Evolutionary conservation across 139 green algal species (phyloP).

Genomic region (Pleodorina starrii): DNA sequence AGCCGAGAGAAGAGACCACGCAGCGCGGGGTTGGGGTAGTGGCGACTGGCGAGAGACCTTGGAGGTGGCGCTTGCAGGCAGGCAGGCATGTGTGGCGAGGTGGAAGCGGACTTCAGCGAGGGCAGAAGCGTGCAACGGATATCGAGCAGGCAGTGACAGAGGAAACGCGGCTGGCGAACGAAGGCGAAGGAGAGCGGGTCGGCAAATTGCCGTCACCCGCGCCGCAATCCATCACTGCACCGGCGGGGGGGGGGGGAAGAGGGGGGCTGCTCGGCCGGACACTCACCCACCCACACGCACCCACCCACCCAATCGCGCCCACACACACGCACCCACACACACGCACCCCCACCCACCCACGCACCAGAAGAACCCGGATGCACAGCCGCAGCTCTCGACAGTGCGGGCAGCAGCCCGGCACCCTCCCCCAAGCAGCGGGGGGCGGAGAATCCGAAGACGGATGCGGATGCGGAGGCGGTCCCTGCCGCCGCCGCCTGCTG

Average conservation of each 20-base stretch:
- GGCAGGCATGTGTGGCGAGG: neutral
- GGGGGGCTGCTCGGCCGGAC: too few relatives aligned
- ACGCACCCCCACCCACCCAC: neutral
- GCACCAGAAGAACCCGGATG: neutral
- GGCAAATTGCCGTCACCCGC: neutral
- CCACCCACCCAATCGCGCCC: neutral
- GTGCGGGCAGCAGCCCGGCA: neutral
- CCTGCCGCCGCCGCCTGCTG: too few relatives aligned
- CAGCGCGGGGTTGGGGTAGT: neutral
- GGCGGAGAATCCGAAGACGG: too few relatives aligned
- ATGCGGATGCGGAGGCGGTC: neutral
- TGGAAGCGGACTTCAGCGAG: neutral
- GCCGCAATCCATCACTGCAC: neutral
- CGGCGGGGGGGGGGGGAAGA: neutral
- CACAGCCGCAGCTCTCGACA: slow-evolving; percentile 28
- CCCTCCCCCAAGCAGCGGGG: neutral
- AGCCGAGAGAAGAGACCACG: neutral
- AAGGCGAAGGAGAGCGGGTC: neutral
- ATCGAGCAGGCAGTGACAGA: neutral
- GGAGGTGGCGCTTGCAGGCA: neutral
- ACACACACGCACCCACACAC: neutral
- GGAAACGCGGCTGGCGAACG: neutral
- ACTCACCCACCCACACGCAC: neutral
- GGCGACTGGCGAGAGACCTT: too few relatives aligned
- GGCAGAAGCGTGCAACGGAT: neutral